Percentiles rank a stretch among this genome's conserved stretches.
Evolutionary conservation across 192 early-diverging fungal species (phyloP).

Genomic region (Podila epicladia): DNA sequence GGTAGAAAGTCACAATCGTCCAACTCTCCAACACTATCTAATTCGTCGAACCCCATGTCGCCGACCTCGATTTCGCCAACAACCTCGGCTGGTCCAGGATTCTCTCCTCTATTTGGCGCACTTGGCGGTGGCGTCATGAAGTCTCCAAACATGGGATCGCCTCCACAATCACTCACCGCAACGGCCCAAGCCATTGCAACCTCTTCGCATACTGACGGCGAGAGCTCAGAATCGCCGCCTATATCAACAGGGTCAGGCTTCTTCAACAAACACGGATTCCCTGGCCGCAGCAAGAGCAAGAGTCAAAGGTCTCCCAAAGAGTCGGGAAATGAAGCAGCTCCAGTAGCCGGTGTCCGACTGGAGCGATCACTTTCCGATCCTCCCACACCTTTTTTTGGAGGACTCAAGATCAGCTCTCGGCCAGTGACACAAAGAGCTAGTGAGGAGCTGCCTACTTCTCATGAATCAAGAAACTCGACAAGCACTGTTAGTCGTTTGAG

Average conservation of each 20-base stretch:
- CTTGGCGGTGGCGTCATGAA: background rate
- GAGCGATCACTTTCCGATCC: constrained; percentile 26
- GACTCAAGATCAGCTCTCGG: background rate
- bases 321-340: background rate
- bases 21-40: background rate
- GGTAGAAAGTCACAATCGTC: background rate
- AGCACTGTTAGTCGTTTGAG: background rate
- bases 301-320: background rate
- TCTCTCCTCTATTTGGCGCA: background rate
- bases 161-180: too few species aligned
- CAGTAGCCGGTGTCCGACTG: background rate
- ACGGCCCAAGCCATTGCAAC: too few species aligned
- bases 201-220: too few species aligned
- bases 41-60: background rate
- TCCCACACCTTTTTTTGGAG: background rate
- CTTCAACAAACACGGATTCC: constrained; percentile 10
- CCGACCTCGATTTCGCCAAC: background rate
- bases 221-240: background rate
- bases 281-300: background rate
- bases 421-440: background rate
- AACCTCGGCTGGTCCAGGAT: background rate
- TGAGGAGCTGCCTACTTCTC: background rate
- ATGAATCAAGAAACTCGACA: background rate
- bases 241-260: background rate
- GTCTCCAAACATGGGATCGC: too few species aligned